Evolutionary conservation across 768 basidiomycete species (phyloP).

Genomic region (Mycena maculata): DNA sequence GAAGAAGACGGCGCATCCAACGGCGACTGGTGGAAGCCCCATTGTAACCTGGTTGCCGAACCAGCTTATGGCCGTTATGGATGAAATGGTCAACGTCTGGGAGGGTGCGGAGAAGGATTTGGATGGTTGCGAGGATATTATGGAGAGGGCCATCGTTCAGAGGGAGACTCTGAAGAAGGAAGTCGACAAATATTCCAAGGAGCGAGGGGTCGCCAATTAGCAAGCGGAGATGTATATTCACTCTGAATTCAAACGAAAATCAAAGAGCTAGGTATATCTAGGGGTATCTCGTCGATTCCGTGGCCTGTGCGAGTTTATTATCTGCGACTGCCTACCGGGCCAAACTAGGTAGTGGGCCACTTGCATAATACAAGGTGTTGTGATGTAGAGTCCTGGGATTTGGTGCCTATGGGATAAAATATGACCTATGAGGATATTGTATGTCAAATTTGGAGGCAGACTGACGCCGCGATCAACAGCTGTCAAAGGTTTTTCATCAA

Average conservation of each 20-base stretch:
- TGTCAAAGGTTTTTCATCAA: no score
- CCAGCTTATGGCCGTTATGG: conserved; percentile 34
- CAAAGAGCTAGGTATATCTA: no score
- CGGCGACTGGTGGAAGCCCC: conserved; percentile 42
- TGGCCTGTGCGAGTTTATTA: no score
- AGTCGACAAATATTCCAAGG: conserved; percentile 33
- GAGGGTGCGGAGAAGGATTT: conserved; percentile 31
- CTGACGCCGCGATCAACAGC: no score
- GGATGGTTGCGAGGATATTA: conserved; percentile 33
- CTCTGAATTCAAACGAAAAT: neutral
- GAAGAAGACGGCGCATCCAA: conserved; percentile 39
- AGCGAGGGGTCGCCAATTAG: conserved; percentile 17
- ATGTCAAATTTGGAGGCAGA: no score
- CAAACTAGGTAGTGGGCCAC: no score
- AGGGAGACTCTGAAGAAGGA: conserved; percentile 33
- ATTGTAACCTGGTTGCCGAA: conserved; percentile 36
- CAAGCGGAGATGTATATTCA: neutral
- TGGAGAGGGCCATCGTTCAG: conserved; percentile 28
- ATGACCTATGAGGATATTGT: no score
- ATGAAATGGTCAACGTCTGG: conserved; percentile 31
- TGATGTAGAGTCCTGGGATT: no score
- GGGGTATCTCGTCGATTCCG: no score
- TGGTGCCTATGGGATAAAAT: no score
- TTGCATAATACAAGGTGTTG: no score
- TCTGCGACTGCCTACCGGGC: no score